Evolutionary conservation across 2,329 filamentous ascomycete species (phyloP).

Genomic region (Ilyonectria mors-panacis): DNA sequence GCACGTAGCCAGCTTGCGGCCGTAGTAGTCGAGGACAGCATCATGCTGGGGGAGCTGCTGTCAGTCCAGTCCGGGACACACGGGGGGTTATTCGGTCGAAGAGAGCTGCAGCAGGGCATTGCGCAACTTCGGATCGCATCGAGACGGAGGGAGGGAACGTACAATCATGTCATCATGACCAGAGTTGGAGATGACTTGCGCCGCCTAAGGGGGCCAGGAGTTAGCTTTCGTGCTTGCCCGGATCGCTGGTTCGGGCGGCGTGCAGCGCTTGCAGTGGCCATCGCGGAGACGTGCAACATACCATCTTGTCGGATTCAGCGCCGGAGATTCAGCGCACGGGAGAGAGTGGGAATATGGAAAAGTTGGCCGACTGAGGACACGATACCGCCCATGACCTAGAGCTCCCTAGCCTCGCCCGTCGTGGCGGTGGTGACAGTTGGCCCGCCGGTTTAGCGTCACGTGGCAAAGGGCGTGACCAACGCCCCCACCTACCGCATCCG

Average conservation of each 20-base stretch:
- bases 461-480: slow-evolving; percentile 35
- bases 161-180: slow-evolving; percentile 99
- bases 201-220: slow-evolving; percentile 51
- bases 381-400: slow-evolving; percentile 47
- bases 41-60: slow-evolving; percentile 77
- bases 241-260: not conserved
- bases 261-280: not conserved
- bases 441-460: slow-evolving; percentile 40
- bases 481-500: slow-evolving; percentile 42
- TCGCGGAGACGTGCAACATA: slow-evolving; percentile 27
- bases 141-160: slow-evolving; percentile 61
- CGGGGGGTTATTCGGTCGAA: slow-evolving; percentile 3
- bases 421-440: slow-evolving; percentile 50
- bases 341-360: slow-evolving; percentile 33
- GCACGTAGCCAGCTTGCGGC: slow-evolving; percentile 94
- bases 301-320: slow-evolving; percentile 43
- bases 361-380: slow-evolving; percentile 48
- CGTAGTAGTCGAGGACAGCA: slow-evolving; percentile 98
- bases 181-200: slow-evolving; percentile 62
- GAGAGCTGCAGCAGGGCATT: slow-evolving; percentile 19
- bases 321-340: slow-evolving; percentile 34
- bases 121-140: slow-evolving; percentile 25
- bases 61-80: slow-evolving; percentile 38
- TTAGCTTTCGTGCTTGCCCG: slow-evolving; percentile 46
- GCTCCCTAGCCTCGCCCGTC: slow-evolving; percentile 39